Evolutionary conservation across 306 rosid species (phyloP), one percentile per base, ranked within the genome.

Genomic region (Malus orientalis): DNA sequence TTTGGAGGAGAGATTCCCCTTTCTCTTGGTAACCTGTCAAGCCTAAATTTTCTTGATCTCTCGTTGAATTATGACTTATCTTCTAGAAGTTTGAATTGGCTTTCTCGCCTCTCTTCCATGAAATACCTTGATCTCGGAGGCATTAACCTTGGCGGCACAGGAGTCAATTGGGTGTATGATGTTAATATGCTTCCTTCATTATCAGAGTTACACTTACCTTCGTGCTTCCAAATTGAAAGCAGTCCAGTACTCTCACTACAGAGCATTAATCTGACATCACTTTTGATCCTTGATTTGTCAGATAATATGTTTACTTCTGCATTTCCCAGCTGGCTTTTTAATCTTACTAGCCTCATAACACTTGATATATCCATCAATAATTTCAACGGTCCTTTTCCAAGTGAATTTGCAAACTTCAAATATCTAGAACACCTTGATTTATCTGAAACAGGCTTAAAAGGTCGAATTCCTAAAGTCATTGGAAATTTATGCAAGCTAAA

Each of bases 381-480:
- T 11, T n/a, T 71, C 51, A 1, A 0, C 5, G 0, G 3, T 32
- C 30, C 30, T 4, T 1, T 23, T 54, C 20, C 59, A 19, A 5
- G 0, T 33, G 54, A 78, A 64, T 51, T 76, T 78, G 54, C 6
- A 11, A 71, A 12, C 15, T 64, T 54, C 11, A 33, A 55, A 32
- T n/a, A 8, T 19, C n/a, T 71, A 6, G 66, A 54, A 20, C 25
- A 54, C 15, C 51, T 71, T 11, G 53, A 71, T 13, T 71, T 71
- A 55, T 0, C 3, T 0, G 0, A 0, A 1, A 3, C 3, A 1
- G 22, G 22, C 10, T 8, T 71, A 4, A 6, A 11, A 33, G 13
- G 75, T 33, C 65, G 6, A 54, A 1, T 71, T 12, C 8, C 33
- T 0, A 32, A 10, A 4, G 8, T 29, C 0, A 5, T 4, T 61